Base-by-base conservation (phyloP, 2,329 filamentous ascomycete species). In the Stagonosporopsis chrysanthemi region DNA sequence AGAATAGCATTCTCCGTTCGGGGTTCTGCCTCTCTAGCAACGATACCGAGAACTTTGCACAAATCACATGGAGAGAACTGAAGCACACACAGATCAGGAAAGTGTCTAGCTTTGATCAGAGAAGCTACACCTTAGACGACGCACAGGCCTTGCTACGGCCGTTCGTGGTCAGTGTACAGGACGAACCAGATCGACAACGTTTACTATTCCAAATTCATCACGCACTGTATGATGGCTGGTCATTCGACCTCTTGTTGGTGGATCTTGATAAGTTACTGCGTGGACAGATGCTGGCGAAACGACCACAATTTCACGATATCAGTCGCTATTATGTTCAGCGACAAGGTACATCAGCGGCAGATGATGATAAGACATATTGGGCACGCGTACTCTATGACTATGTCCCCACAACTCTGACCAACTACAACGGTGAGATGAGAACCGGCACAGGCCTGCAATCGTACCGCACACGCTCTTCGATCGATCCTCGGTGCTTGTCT, bases 221-320 rank as follows among this genome's bases (percentile, higher is more conserved):
- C 75, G 87, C 91, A 0, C 73, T 96, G 1, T 97, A 96, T 69
- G 93, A 97, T 74, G 93, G 92, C n/a, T 97, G 93, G 93, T 93
- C 92, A 0, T 83, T 92, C 69, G 90, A 97, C 48, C 79, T 94
- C 28, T 75, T 96, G 0, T 70, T 91, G 14, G 78, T 83, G 24
- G 91, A 97, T 71, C 77, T 96, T 4, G 80, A 83, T 4, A 68
- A 67, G 0, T 63, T 89, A 1, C 67, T 90, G 69, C 56, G 63
- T 17, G 72, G 71, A 7, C 51, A 67, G 2, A n/a, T 65, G 1
- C 35, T 70, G 14, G 62, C 60, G 0, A 39, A 65, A 1, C 81
- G 88, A 26, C 84, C 86, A 0, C 81, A 86, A 24, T 96, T 91
- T 65, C 77, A 80, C 0, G 69, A 82, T 0, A 76, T 96, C n/a